Percentiles rank a stretch among this genome's conserved stretches.
phyloP scores from a whole-genome alignment of 2,329 filamentous ascomycete genomes.

The Aspergillus fructus region DNA sequence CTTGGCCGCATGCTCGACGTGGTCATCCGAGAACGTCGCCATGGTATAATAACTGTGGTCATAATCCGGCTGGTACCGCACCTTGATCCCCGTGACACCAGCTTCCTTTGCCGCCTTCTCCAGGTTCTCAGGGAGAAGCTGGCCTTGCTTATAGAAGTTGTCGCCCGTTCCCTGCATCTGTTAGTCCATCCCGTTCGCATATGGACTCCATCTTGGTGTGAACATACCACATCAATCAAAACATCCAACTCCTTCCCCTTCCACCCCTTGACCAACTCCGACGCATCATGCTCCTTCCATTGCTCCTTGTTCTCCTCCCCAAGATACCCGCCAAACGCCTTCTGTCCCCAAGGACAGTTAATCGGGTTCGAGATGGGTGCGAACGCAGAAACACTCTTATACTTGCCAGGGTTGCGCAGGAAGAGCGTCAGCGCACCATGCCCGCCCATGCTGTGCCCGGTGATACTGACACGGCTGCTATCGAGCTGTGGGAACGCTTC shows the following conservation, averaged over 20 bases:
- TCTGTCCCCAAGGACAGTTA: conserved; percentile 89
- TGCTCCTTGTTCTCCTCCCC: conserved; percentile 69
- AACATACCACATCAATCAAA: conserved; percentile 79
- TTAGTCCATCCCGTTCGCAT: not conserved
- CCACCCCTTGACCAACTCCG: conserved; percentile 79
- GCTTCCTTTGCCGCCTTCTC: conserved; percentile 73
- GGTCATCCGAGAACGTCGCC: conserved; percentile 83
- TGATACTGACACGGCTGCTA: conserved; percentile 70
- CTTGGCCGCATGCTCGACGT: conserved; percentile 89
- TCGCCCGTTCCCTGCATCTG: conserved; percentile 74
- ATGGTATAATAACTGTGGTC: conserved; percentile 99
- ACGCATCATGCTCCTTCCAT: conserved; percentile 91
- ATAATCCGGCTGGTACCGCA: conserved; percentile 87
- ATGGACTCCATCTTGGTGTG: not conserved
- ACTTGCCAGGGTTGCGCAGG: conserved; percentile 86
- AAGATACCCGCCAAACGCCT: conserved; percentile 90
- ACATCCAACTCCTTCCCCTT: conserved; percentile 69
- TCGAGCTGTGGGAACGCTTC: conserved; percentile 72
- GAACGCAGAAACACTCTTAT: conserved; percentile 85
- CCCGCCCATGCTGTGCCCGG: conserved; percentile 95
- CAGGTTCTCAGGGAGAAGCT: conserved; percentile 93
- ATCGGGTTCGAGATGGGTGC: conserved; percentile 86
- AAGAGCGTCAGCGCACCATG: conserved; percentile 87
- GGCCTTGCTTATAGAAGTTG: conserved; percentile 93
- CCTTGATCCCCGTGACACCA: conserved; percentile 68